Evolutionary conservation across 139 green algal species (phyloP).

Genomic region (Chlamydomonas incerta): DNA sequence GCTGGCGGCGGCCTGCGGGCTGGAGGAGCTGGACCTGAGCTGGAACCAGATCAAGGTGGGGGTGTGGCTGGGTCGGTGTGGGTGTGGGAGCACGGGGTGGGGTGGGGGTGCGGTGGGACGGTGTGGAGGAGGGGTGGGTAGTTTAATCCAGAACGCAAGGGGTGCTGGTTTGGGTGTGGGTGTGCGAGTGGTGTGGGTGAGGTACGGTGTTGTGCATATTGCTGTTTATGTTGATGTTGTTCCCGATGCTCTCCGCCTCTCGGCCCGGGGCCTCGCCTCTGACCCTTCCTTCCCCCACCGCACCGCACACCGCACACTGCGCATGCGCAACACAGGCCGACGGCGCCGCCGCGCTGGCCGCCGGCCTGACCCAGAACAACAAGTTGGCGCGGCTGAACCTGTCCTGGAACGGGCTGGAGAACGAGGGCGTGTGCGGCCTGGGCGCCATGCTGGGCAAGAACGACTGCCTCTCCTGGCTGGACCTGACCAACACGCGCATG

Average conservation of each 20-base stretch:
- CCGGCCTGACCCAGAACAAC: constrained; percentile 63
- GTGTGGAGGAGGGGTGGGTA: neutral
- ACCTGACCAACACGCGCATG: constrained; percentile 72
- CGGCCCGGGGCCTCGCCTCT: too few relatives aligned
- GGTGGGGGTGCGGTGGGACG: neutral
- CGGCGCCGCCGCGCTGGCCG: constrained; percentile 57
- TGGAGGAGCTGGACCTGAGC: constrained; percentile 70
- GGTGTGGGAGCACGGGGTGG: neutral
- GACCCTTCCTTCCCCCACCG: too few relatives aligned
- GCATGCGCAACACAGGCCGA: constrained; percentile 52
- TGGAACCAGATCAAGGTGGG: constrained; percentile 80
- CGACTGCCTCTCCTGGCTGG: constrained; percentile 58
- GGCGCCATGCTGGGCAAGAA: constrained; percentile 42
- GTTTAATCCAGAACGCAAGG: too few relatives aligned
- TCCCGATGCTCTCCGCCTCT: too few relatives aligned
- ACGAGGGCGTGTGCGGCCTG: constrained; percentile 39
- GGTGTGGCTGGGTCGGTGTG: neutral
- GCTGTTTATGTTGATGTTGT: too few relatives aligned
- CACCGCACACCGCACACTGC: too few relatives aligned
- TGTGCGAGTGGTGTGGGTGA: too few relatives aligned
- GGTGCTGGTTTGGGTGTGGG: too few relatives aligned
- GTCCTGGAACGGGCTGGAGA: constrained; percentile 76
- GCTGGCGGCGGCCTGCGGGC: constrained; percentile 57
- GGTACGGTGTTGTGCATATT: too few relatives aligned
- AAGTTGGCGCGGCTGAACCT: constrained; percentile 62